Base-by-base conservation (phyloP, 2,329 filamentous ascomycete genomes). In the Clonostachys byssicola region DNA sequence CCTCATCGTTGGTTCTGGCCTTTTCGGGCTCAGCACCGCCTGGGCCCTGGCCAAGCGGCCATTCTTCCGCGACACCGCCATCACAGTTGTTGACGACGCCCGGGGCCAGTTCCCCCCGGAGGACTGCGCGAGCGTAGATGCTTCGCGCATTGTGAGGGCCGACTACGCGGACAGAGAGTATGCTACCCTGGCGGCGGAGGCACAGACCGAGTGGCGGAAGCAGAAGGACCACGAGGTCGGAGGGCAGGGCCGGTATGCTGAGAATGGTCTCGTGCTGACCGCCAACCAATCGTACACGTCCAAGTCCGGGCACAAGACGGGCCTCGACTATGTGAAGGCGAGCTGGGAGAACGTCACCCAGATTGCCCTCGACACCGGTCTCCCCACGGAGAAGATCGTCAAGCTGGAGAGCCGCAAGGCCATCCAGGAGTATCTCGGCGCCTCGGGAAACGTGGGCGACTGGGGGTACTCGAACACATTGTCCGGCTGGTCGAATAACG, bases 121-220 rank as follows among this genome's bases (percentile, higher is more conserved):
- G 40, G 81, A 86, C 56, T 74, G 75, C 48, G 75, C 81, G 44
- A 82, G 77, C 53, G 75, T 85, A 58, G 83, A 86, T 66, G 74
- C 73, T 5, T 85, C 81, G 13, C 78, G 83, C 54, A 83, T 86
- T 55, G 74, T 86, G 53, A 75, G 83, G 48, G 70, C 80, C 44
- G 92, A 97, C 73, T 97, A 97, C 61, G 85, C 88, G 6, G 84
- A 92, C 60, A 71, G 80, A 1, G 79, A 84, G 18, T 97, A 97
- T 66, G 80, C 89, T 6, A 70, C 74, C 14, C 81, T 97, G 42
- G 90, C 86, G 17, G 75, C 80, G 16, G 72, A 81, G 35, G 90
- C 91, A 2, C 87, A 89, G 58, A 65, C 74, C 16, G 72, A 78
- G 60, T 94, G 83, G 88, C 81, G 86, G 56, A 79, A 77, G 62